Base-by-base conservation (phyloP, 2,329 filamentous ascomycete species). In the Calonectria fujianensis region DNA sequence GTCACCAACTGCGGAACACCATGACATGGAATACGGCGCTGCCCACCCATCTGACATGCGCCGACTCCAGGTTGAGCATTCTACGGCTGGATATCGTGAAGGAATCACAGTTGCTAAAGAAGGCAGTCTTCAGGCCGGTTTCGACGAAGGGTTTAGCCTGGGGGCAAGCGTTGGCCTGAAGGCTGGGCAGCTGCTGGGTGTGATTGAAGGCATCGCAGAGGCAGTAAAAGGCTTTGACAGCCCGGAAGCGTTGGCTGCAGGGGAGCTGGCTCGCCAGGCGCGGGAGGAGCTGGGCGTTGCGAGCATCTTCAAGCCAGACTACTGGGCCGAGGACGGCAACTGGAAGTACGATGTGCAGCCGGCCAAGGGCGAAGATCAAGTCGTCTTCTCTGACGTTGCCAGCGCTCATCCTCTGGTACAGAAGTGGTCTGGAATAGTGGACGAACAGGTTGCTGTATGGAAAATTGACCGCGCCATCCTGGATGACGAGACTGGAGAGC, bases 1-100 rank as follows among this genome's bases (percentile, higher is more conserved):
- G 1, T 80, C 82, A 24, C 77, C 77, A 14, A 72, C 70, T 24
- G 74, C 75, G 9, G 75, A 69, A 18, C 72, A 75, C 32, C 72
- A 75, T 7, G 50, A 59, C 0, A 39, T 70, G 35, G 73, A 61
- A 8, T 73, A 75, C 35, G 63, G 73, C 52, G 57, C 74, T n/a
- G 51, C 77, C 67, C 87, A 91, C 69, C 88, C 87, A 39, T 90
- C 88, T 82, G 96, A 98, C 80, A 90, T 97, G 66, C 92, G 90
- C 27, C 92, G 94, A 31, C 90, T 98, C 20, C 92, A 94, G 80
- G 90, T 91, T 52, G 93, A 94, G 70, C 95, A 98, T 83, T 90
- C 92, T 68, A 98, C 94, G 10, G 93, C 94, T 50, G 97, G 97
- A 27, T 98, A 98, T 85, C 93, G 96, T 74, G 96, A 98, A 81